Evolutionary conservation across 1,139 yeast genomes (phyloP).

Genomic region (Maudiozyma humilis): DNA sequence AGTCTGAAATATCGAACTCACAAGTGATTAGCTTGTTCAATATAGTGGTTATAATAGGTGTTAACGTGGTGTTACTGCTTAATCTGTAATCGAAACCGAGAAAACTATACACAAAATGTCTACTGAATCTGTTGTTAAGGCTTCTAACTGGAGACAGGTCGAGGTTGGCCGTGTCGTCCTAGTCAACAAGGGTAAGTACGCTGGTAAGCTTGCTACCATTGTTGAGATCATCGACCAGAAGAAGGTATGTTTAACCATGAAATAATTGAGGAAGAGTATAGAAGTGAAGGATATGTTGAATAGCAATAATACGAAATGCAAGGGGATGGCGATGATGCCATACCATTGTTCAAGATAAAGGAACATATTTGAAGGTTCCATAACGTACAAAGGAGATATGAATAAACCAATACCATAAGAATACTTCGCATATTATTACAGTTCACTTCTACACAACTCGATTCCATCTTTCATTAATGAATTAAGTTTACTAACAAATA

Average conservation of each 20-base stretch:
- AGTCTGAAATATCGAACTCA: background rate
- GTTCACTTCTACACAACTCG: background rate
- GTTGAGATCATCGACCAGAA: conserved; percentile 99
- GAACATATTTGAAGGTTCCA: too few species aligned
- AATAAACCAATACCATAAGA: background rate
- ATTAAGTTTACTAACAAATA: conserved; percentile 7
- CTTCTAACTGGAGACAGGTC: conserved; percentile 98
- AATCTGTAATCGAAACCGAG: conserved; percentile 13
- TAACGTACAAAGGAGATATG: too few species aligned
- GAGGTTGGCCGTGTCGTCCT: conserved; percentile 99
- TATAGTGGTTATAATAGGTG: background rate
- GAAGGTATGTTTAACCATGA: conserved; percentile 60
- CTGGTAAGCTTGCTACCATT: conserved; percentile 84
- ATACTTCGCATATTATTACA: background rate
- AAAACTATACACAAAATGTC: conserved; percentile 38
- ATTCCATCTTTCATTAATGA: background rate
- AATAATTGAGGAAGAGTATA: background rate
- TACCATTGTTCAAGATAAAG: too few species aligned
- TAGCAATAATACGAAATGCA: background rate
- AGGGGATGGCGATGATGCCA: too few species aligned
- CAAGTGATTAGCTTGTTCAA: conserved; percentile 1
- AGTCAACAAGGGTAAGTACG: conserved; percentile 59
- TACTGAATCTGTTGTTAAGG: conserved; percentile 70
- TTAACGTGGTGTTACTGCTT: background rate
- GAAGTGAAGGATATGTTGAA: background rate